Base-by-base conservation (phyloP, 2,329 filamentous ascomycete genomes). In the Aureobasidium uvarum region DNA sequence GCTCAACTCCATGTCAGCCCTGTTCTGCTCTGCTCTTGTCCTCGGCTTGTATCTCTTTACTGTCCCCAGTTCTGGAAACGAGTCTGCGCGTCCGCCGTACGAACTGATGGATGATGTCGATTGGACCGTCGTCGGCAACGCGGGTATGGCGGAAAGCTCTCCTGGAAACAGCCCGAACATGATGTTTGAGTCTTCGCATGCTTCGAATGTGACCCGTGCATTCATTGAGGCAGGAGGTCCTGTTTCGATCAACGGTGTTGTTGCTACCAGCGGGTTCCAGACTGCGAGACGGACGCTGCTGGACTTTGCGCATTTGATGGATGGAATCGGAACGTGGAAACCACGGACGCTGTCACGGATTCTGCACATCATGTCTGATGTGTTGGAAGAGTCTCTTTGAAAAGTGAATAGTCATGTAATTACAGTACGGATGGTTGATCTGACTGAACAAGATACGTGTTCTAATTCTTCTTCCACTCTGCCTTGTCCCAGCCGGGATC, bases 301-400 rank as follows among this genome's bases (percentile, higher is more conserved):
- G 18, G 81, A 84, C 69, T 84, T 81, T 70, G 81, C 81, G 3
- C 78, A 80, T 48, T 73, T 84, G 16, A 77, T 84, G 71, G 82
- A 84, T 65, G 82, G 82, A 46, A 80, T 82, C 59, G 81, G 81
- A 16, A 78, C 81, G 41, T 82, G 82, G 81, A 81, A 80, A 68
- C 78, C 80, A 50, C 75, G 78, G 64, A 81, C 81, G 2, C 81
- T 83, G 68, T 80, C 78, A 3, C 78, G 82, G 68, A 81, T 84
- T 59, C 70, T 84, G 56, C 80, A 83, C 68, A 84, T 83, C 33
- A 84, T 84, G 82, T 83, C 81, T 69, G 82, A 84, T 73, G 77
- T 78, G 66, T 68, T 80, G 48, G 77, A 78, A 28, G 78, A 80
- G n/a, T 48, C 62, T 14, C 18, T 48, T 14, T 64, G 39, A 56